phyloP scores from a whole-genome alignment of 345 rosid genomes.

The Angophora floribunda region DNA sequence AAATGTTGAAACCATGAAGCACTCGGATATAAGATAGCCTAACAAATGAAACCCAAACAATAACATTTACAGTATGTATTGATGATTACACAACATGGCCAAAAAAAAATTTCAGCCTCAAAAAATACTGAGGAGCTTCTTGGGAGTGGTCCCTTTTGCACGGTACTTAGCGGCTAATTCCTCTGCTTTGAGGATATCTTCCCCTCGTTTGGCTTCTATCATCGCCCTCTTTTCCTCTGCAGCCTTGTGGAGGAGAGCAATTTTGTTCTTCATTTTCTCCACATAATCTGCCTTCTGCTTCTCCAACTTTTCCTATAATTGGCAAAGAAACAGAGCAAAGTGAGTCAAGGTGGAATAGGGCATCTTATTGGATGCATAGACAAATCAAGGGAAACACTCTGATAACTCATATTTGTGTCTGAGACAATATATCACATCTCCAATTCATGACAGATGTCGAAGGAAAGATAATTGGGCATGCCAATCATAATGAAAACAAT shows the following conservation, averaged over 20 bases:
- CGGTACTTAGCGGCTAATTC: constrained; percentile 79
- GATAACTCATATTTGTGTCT: background rate
- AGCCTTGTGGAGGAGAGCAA: constrained; percentile 60
- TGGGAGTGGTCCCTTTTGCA: constrained; percentile 67
- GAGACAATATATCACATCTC: background rate
- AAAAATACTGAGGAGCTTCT: constrained; percentile 49
- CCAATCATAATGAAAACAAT: background rate
- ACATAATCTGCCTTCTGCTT: constrained; percentile 67
- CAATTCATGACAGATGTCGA: background rate
- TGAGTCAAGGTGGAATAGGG: background rate
- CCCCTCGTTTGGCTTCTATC: constrained; percentile 67
- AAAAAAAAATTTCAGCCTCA: background rate
- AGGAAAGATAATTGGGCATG: background rate
- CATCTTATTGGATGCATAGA: background rate
- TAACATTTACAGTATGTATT: constrained; percentile 5
- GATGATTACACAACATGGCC: background rate
- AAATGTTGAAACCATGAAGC: background rate
- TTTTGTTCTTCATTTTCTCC: constrained; percentile 84
- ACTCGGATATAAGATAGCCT: background rate
- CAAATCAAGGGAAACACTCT: background rate
- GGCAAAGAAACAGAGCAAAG: background rate
- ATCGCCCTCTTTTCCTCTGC: constrained; percentile 84
- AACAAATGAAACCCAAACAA: constrained; percentile 7
- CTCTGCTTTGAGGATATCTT: constrained; percentile 86
- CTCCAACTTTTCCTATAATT: constrained; percentile 55